Conservation (phyloP, 2,329 filamentous ascomycete genomes). For the Dactylellina leptospora region DNA sequence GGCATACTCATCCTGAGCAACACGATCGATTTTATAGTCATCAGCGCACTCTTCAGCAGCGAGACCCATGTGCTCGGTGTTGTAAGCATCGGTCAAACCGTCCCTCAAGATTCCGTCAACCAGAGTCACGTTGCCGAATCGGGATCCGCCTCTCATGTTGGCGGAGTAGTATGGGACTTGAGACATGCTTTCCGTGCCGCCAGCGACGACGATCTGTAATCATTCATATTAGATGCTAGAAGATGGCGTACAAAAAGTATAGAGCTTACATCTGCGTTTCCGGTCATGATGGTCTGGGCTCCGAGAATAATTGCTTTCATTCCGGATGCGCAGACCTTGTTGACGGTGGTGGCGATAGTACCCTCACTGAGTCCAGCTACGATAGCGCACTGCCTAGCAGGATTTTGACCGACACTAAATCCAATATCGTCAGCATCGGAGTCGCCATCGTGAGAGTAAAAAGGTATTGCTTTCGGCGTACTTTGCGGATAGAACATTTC, state of each 20-base stretch:
- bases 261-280: conserved; percentile 73
- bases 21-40: conserved; percentile 81
- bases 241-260: background rate
- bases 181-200: conserved; percentile 98
- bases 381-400: conserved; percentile 91
- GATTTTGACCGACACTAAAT: conserved; percentile 87
- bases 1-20: conserved; percentile 93
- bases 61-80: conserved; percentile 93
- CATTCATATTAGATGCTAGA: conserved; percentile 1
- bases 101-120: conserved; percentile 94
- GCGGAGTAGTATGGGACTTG: conserved; percentile 96
- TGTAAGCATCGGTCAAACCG: conserved; percentile 90
- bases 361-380: conserved; percentile 82
- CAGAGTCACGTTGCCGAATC: conserved; percentile 90
- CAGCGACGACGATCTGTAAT: conserved; percentile 78
- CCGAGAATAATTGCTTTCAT: conserved; percentile 94
- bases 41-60: conserved; percentile 88
- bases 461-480: too few relatives aligned
- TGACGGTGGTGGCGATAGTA: conserved; percentile 88
- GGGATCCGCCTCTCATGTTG: conserved; percentile 82
- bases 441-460: too few relatives aligned
- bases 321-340: conserved; percentile 98
- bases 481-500: conserved; percentile 97
- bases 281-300: conserved; percentile 96
- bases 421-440: conserved; percentile 50